Percentiles rank a stretch among this genome's conserved stretches.
Evolutionary conservation across 305 asterid genomes (phyloP).

Genomic region (Fraxinus latifolia): DNA sequence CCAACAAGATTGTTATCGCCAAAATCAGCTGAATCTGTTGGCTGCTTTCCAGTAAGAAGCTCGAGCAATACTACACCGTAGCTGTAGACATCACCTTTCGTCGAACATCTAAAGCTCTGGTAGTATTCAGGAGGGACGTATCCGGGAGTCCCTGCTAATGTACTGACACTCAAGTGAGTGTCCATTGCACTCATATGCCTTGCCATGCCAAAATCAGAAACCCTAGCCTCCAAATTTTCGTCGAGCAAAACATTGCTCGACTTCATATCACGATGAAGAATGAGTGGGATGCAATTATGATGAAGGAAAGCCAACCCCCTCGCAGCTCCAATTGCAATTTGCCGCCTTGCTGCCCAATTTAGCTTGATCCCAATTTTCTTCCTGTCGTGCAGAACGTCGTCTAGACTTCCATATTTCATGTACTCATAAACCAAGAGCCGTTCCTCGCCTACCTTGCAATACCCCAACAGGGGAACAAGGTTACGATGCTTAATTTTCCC

Average conservation of each 20-base stretch:
- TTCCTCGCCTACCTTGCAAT: conserved; percentile 73
- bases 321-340: conserved; percentile 81
- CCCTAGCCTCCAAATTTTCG: conserved; percentile 78
- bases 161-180: conserved; percentile 90
- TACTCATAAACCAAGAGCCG: conserved; percentile 86
- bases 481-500: conserved; percentile 74
- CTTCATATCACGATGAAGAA: conserved; percentile 91
- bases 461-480: conserved; percentile 71
- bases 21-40: conserved; percentile 83
- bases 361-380: conserved; percentile 63
- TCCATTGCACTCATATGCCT: conserved; percentile 80
- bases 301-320: conserved; percentile 84
- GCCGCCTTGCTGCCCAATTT: conserved; percentile 69
- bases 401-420: conserved; percentile 91
- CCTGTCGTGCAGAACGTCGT: conserved; percentile 71
- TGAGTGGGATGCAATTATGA: conserved; percentile 83
- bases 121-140: conserved; percentile 94
- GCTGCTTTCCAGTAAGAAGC: conserved; percentile 81
- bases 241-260: conserved; percentile 91
- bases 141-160: conserved; percentile 92
- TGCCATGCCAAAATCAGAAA: conserved; percentile 97
- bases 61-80: conserved; percentile 87
- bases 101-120: conserved; percentile 78
- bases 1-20: conserved; percentile 93
- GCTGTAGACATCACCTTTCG: conserved; percentile 91